Conservation (phyloP, 176 grass and related monocot genomes). For the Cocos nucifera region DNA sequence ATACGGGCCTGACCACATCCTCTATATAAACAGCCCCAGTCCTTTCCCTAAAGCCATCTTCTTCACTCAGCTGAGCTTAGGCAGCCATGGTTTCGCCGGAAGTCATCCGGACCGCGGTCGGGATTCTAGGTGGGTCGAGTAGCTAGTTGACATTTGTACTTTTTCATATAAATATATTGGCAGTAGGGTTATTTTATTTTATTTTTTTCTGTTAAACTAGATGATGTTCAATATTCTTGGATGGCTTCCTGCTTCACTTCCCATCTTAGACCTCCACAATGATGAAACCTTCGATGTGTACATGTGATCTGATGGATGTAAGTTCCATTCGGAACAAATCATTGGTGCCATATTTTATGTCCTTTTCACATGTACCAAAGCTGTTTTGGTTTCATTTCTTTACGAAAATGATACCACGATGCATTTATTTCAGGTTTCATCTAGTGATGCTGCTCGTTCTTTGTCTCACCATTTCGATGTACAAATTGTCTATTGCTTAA, state of each 20-base stretch:
- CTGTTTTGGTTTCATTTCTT: too few species aligned
- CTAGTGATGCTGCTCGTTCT: too few species aligned
- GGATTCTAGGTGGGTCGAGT: conserved; percentile 46
- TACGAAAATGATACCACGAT: too few species aligned
- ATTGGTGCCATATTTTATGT: too few species aligned
- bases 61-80: background rate
- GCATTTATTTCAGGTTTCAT: too few species aligned
- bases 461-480: too few species aligned
- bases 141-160: background rate
- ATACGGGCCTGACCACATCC: conserved; percentile 2
- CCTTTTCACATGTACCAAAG: too few species aligned
- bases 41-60: background rate
- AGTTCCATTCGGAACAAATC: too few species aligned
- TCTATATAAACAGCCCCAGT: conserved; percentile 22
- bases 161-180: background rate
- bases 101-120: conserved; percentile 61
- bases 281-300: too few species aligned
- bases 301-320: too few species aligned
- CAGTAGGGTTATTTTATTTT: background rate
- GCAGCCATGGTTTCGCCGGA: conserved; percentile 48
- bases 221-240: background rate
- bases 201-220: background rate
- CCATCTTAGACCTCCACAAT: too few species aligned
- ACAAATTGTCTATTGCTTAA: too few species aligned
- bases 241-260: background rate